Evolutionary conservation across 2,329 filamentous ascomycete species (phyloP), one percentile per base, ranked within the genome.

Genomic region (Aspergillus eucalypticola): DNA sequence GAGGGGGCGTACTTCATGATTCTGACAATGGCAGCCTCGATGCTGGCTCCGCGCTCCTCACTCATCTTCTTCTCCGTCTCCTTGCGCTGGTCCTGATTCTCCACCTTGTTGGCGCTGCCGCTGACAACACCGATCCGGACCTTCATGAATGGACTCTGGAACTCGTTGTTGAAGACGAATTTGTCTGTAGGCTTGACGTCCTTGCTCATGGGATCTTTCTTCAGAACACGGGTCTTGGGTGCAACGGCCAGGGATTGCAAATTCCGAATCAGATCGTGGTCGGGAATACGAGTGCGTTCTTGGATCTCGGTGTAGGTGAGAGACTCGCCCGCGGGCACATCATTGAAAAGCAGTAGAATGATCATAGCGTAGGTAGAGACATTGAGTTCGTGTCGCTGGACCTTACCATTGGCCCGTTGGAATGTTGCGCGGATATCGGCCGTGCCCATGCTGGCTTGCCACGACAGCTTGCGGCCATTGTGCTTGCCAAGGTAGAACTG

Each of bases 351-450:
- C 48, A 96, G 76, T 19, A 99, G 78, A 23, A 98, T 88, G 19
- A 97, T 80, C 91, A 98, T 96, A 68, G 88, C 92, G 73, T 95
- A 95, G 0, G 95, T 98, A 1, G 92, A 90, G 19, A 96, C 92
- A 62, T 92, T 96, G 58, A 99, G 81, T 69, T 99, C 95, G 71
- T 98, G 94, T 38, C 89, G 88, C 35, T 88, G 86, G 11, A 87
- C 85, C 69, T 92, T 92, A 35, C 90, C 89, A 41, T 86, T 84
- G 1, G 72, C 90, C 81, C 70, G 86, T 84, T 35, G 89, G 88
- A 77, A 99, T 88, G 41, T 87, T 63, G 91, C 95, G 60, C 89
- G 88, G 67, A 99, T 84, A 71, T 98, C 95, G 1, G 93, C 94
- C 50, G 87, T 93, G 25, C 94, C 94, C 84, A 89, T 87, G 64